Conservation (phyloP, 2,329 filamentous ascomycete species). For the Pseudohalonectria lignicola region DNA sequence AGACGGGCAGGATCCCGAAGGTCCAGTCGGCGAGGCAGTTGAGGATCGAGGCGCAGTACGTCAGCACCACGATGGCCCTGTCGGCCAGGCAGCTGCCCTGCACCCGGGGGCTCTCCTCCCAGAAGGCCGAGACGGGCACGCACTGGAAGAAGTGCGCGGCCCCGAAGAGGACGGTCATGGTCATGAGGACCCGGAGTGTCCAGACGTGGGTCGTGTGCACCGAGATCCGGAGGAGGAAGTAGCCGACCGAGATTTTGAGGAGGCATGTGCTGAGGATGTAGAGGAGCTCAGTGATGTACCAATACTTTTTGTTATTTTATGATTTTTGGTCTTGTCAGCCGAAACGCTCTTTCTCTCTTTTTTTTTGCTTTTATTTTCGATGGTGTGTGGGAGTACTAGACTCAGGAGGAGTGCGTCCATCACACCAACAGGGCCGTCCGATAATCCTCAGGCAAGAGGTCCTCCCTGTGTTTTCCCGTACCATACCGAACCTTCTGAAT, state of each 20-base stretch:
- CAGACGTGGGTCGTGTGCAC: slow-evolving; percentile 13
- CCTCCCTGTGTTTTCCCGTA: not conserved
- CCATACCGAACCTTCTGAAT: not conserved
- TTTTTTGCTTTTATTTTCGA: no score
- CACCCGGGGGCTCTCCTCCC: slow-evolving; percentile 17
- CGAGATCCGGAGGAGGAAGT: slow-evolving; percentile 25
- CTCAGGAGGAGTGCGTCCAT: not conserved
- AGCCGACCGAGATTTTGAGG: slow-evolving; percentile 25
- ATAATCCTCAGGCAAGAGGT: not conserved
- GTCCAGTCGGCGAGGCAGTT: slow-evolving; percentile 27
- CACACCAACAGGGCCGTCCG: not conserved
- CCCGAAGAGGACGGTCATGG: slow-evolving; percentile 20
- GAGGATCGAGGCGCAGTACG: slow-evolving; percentile 25
- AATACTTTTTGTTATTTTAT: no score
- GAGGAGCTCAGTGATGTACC: slow-evolving; percentile 12
- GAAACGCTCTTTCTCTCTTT: no score
- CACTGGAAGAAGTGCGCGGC: slow-evolving; percentile 28
- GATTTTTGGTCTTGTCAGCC: no score
- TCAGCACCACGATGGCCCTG: slow-evolving; percentile 4
- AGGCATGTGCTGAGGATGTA: slow-evolving; percentile 24
- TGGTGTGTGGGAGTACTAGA: not conserved
- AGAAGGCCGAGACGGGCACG: slow-evolving; percentile 18
- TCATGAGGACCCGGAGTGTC: slow-evolving; percentile 18
- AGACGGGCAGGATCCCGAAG: slow-evolving; percentile 25
- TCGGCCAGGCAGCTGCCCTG: slow-evolving; percentile 11